Base-by-base conservation (phyloP, 2,329 filamentous ascomycete genomes). In the Sclerotinia sclerotiorum region DNA sequence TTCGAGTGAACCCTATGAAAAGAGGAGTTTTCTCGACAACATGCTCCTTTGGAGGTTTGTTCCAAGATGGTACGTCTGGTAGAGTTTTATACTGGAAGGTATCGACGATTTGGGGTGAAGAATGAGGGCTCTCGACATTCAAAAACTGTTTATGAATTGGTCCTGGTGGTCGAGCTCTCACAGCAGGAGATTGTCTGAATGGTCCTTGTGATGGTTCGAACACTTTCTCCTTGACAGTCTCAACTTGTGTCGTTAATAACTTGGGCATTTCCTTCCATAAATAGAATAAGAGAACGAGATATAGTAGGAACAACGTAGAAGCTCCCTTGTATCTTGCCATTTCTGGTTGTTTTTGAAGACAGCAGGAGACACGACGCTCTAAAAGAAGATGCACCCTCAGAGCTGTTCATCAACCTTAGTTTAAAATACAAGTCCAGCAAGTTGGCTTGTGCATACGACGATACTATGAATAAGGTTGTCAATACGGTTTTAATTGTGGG, bases 1-100 rank as follows among this genome's bases (percentile, higher is more conserved):
- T 82, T 48, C 85, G 80, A 1, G 85, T 86, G 78, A 88, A 88
- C 27, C 85, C 84, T 69, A 88, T 85, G 66, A 87, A 79, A 13
- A 88, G 79, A 2, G 85, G 84, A 3, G 86, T 83, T 7, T 78
- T 76, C 61, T 78, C 78, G 73, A 80, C 78, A 7, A 80, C 74
- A 68, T 81, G 77, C 48, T 76, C 70, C 15, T 0, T 19, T 11
- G 82, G 79, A 11, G 82, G 79, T 13, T 75, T 67, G 70, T 84
- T 84, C 78, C 83, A 84, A 24, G 52, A 57, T 21, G 52, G 63
- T 29, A 65, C 39, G 5, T 65, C 21, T 7, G 52, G 63, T 13
- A 65, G 52, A 4, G 7, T 35, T 11, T 65, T 49, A 39, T 65
- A 65, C 21, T 13, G 7, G 24, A 65, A 65, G 10, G 13, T 66